Base-by-base conservation (phyloP, 106 monocot genomes). In the Vanilla planifolia region DNA sequence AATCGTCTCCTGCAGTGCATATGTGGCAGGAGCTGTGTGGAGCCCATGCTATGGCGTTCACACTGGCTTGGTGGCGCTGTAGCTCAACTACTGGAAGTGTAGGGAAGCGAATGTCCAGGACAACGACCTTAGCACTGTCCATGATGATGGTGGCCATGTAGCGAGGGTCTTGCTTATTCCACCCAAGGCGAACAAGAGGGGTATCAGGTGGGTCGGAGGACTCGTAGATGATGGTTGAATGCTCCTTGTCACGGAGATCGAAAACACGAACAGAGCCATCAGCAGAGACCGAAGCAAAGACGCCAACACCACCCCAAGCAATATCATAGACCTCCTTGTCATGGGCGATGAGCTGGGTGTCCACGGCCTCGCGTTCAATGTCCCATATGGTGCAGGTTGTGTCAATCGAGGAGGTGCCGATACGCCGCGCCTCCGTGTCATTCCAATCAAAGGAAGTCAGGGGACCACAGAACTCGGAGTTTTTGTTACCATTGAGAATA, bases 401-500 rank as follows among this genome's bases (percentile, higher is more conserved):
- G 62, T 98, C 96, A 58, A 98, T 82, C 27, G 91, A 92, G 23
- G 87, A 81, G 1, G 96, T 98, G 16, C 96, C 96, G 64, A 98
- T 75, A 20, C 96, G 80, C 14, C 96, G 74, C 0, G 96, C 91
- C 67, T 96, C 96, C 6, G 96, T 86, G 62, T 98, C 91, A 69
- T 98, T 98, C 96, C 96, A 98, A 73, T 98, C 96, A 75, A 98
- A 98, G 24, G 91, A 92, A 25, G 96, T 98, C 16, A 98, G 76
- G n/a, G 96, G 96, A 0, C 87, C 96, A 43, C 96, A 98, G 81
- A 77, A 98, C 74, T 98, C 96, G 10, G 87, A 88, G 68, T 88
- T 92, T 33, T 79, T 84, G 79, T 98, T 85, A n/a, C 91, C 88
- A 45, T 98, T 98, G 51, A 98, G 84, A 34, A 76, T 6, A 22